Evolutionary conservation across 2,329 filamentous ascomycete species (phyloP).

Genomic region (Penicillium italicum): DNA sequence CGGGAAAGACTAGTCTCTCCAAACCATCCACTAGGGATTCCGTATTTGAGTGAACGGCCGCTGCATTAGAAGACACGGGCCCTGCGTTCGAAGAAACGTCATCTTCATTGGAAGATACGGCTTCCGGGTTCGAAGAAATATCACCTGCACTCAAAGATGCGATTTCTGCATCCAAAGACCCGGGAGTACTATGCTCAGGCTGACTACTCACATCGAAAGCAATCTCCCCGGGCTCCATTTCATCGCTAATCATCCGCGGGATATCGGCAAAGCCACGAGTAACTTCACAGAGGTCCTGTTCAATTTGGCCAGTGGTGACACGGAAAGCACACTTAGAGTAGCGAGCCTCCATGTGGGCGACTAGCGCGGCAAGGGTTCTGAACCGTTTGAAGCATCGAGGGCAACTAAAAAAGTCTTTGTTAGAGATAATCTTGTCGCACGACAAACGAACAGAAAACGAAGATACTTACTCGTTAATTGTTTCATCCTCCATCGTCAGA

Average conservation of each 20-base stretch:
- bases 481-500: neutral
- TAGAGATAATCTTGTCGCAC: neutral
- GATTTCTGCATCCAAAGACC: neutral
- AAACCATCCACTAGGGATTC: neutral
- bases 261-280: conserved; percentile 33
- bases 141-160: neutral
- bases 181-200: neutral
- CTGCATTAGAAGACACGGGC: neutral
- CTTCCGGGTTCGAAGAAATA: neutral
- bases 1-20: neutral
- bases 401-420: conserved; percentile 27
- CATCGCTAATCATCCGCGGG: neutral
- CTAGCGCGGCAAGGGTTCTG: conserved; percentile 35
- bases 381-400: conserved; percentile 40
- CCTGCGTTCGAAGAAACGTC: neutral
- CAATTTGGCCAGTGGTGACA: conserved; percentile 25
- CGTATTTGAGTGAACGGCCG: neutral
- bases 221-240: conserved; percentile 19
- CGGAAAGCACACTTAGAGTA: conserved; percentile 36
- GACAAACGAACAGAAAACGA: no score
- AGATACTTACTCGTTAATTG: conserved; percentile 12
- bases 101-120: neutral
- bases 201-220: conserved; percentile 14
- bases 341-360: conserved; percentile 42
- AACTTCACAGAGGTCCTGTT: conserved; percentile 37